Percentiles rank a stretch among this genome's conserved stretches.
Conservation (phyloP, 78 protist species). For the Dictyostelium purpureum region DNA sequence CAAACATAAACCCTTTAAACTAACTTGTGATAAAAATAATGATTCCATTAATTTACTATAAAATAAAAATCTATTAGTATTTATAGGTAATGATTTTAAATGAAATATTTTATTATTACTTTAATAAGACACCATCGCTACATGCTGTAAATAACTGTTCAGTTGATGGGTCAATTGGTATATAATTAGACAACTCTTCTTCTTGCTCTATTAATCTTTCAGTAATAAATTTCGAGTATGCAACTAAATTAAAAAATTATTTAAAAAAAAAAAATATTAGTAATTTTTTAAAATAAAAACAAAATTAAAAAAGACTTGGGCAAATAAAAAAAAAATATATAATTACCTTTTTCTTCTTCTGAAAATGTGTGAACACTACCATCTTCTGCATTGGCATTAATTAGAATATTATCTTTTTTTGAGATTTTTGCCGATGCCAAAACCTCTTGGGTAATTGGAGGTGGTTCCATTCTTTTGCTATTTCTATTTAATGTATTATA, state of each 20-base stretch:
- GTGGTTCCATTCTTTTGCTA: constrained; percentile 33
- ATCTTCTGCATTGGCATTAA: constrained; percentile 55
- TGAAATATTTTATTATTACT: neutral
- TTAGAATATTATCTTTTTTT: constrained; percentile 33
- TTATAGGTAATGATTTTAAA: neutral
- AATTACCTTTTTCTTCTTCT: constrained; percentile 67
- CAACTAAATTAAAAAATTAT: neutral
- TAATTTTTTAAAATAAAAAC: no score
- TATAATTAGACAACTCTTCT: neutral
- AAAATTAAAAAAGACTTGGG: no score
- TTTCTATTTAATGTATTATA: neutral
- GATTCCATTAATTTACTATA: constrained; percentile 72
- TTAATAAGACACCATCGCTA: constrained; percentile 71
- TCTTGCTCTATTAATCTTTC: constrained; percentile 35
- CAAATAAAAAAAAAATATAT: no score
- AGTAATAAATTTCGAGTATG: constrained; percentile 57
- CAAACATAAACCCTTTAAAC: constrained; percentile 43
- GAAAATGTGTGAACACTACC: constrained; percentile 72
- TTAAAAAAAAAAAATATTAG: no score
- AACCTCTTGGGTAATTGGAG: neutral
- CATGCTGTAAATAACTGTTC: constrained; percentile 41
- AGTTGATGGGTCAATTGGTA: constrained; percentile 60
- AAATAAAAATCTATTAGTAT: neutral
- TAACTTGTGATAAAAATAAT: constrained; percentile 38
- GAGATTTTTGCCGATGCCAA: constrained; percentile 13